phyloP scores from a whole-genome alignment of 2,329 filamentous ascomycete species.

The Verticillium longisporum region DNA sequence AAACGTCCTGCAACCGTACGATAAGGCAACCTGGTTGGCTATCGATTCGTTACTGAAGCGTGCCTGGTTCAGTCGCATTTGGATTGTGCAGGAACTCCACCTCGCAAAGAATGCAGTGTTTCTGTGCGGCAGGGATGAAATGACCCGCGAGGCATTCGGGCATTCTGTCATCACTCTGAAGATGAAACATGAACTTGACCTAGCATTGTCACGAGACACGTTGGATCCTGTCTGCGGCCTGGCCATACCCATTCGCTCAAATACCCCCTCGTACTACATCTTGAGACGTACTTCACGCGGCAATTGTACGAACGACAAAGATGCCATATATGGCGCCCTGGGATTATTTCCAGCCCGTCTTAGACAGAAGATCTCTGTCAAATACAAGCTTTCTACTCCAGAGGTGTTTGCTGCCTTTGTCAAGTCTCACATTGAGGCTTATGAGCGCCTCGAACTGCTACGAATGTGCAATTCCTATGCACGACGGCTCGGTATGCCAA shows the following conservation, averaged over 20 bases:
- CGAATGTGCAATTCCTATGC: neutral
- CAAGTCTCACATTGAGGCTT: neutral
- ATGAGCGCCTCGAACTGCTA: neutral
- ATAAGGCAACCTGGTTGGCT: neutral
- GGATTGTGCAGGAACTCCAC: slow-evolving; percentile 4
- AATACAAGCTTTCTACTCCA: neutral
- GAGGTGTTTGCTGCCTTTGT: neutral
- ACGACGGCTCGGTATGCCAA: neutral
- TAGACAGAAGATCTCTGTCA: neutral
- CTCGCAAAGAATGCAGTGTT: neutral
- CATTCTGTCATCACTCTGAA: neutral
- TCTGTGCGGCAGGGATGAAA: slow-evolving; percentile 1
- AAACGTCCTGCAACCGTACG: neutral
- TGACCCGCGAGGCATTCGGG: neutral
- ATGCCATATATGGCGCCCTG: neutral
- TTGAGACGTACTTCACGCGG: neutral
- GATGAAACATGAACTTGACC: neutral
- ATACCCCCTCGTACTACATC: neutral
- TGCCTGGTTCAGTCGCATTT: slow-evolving; percentile 3
- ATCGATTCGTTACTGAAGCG: neutral
- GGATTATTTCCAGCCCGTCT: neutral
- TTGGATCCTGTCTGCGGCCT: neutral
- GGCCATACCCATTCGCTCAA: neutral
- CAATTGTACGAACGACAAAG: neutral
- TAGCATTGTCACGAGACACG: neutral